Evolutionary conservation across 2,329 filamentous ascomycete species (phyloP).

Genomic region (Cercospora canescens): DNA sequence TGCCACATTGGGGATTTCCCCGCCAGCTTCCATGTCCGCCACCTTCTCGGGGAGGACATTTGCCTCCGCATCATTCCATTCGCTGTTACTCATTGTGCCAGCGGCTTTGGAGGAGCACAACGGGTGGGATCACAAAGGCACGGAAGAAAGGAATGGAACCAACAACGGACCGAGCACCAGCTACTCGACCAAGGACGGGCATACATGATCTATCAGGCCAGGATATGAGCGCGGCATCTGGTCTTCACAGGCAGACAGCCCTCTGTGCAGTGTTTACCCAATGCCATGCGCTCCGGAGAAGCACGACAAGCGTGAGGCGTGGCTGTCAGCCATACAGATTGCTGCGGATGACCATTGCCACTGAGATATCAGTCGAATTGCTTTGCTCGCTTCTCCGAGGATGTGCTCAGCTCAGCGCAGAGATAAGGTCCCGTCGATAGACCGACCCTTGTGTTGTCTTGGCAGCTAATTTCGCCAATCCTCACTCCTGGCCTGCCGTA

Average conservation of each 20-base stretch:
- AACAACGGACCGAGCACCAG: not conserved
- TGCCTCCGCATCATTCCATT: constrained; percentile 49
- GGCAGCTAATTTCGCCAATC: not conserved
- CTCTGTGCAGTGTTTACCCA: constrained; percentile 10
- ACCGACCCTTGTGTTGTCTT: not conserved
- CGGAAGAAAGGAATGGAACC: not conserved
- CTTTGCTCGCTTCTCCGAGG: constrained; percentile 21
- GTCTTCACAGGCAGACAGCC: not conserved
- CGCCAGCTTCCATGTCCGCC: constrained; percentile 35
- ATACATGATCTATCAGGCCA: constrained; percentile 21
- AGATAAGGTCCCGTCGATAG: constrained; percentile 1
- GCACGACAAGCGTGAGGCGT: constrained; percentile 9
- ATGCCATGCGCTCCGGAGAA: constrained; percentile 22
- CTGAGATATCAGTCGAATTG: not conserved
- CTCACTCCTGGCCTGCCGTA: not conserved
- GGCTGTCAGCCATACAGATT: constrained; percentile 13
- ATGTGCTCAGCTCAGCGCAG: not conserved
- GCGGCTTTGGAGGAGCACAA: not conserved
- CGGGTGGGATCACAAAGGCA: not conserved
- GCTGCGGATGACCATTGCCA: constrained; percentile 11
- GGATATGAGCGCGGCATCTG: constrained; percentile 8
- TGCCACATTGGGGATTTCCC: constrained; percentile 36
- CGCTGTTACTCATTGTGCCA: constrained; percentile 43
- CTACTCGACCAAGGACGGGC: not conserved
- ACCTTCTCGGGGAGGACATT: constrained; percentile 48